A percentile compares a stretch with the other conserved stretches of the same genome.
phyloP scores from a whole-genome alignment of 495 filamentous ascomycete genomes.

The Lasiosphaeria miniovina region DNA sequence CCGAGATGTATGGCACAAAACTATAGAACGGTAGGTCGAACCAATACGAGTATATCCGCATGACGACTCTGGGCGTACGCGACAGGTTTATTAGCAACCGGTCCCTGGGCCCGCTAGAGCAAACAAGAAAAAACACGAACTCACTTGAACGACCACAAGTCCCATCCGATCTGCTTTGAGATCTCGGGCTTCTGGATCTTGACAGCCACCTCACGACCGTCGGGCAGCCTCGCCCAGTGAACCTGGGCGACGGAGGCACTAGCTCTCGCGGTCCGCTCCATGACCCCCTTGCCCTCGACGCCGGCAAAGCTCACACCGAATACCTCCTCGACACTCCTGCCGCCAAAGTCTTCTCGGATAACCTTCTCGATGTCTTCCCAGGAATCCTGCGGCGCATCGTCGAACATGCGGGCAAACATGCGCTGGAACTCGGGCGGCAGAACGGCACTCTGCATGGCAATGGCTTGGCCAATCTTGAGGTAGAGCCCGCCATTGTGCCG shows the following conservation, averaged over 20 bases:
- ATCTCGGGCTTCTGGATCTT: slow-evolving; percentile 98
- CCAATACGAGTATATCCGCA: slow-evolving; percentile 69
- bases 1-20: slow-evolving; percentile 84
- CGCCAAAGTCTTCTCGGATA: slow-evolving; percentile 83
- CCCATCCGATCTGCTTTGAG: slow-evolving; percentile 81
- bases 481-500: slow-evolving; percentile 88
- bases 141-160: slow-evolving; percentile 92
- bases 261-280: slow-evolving; percentile 83
- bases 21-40: slow-evolving; percentile 89
- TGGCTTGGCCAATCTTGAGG: slow-evolving; percentile 96
- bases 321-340: slow-evolving; percentile 74
- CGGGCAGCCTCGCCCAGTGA: slow-evolving; percentile 81
- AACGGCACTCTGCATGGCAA: slow-evolving; percentile 95
- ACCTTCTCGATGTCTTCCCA: slow-evolving; percentile 87
- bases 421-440: slow-evolving; percentile 89
- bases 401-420: slow-evolving; percentile 96
- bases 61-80: slow-evolving; percentile 56
- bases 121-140: slow-evolving; percentile 21
- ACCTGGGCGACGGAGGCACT: slow-evolving; percentile 94
- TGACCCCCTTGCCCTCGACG: slow-evolving; percentile 63
- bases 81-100: too few species aligned
- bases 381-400: slow-evolving; percentile 93
- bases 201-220: slow-evolving; percentile 86
- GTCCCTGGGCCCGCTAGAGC: background rate
- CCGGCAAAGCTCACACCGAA: slow-evolving; percentile 80